Evolutionary conservation across 1,284 basidiomycete genomes (phyloP).

Genomic region (Fomitiporia mediterranea): DNA sequence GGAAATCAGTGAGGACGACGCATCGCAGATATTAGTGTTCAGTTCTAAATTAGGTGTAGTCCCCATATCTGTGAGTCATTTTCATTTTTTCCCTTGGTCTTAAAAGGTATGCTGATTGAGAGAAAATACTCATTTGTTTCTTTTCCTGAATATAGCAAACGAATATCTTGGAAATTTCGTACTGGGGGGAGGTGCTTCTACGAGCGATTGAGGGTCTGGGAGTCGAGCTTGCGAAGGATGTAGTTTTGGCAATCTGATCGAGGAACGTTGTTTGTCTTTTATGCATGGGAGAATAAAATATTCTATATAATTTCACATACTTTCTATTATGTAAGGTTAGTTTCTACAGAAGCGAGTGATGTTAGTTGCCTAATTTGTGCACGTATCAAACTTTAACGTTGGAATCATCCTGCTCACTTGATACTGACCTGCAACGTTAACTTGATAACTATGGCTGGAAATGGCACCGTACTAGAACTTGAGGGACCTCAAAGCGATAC

Average conservation of each 20-base stretch:
- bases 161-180: not conserved
- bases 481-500: too few relatives aligned
- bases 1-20: conserved; percentile 10
- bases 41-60: not conserved
- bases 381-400: too few relatives aligned
- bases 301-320: too few relatives aligned
- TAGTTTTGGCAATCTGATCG: not conserved
- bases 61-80: conserved; percentile 1
- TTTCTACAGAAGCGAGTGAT: too few relatives aligned
- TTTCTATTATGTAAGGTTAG: too few relatives aligned
- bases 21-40: conserved; percentile 1
- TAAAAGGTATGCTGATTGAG: not conserved
- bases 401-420: too few relatives aligned
- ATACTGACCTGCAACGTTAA: too few relatives aligned
- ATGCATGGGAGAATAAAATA: too few relatives aligned
- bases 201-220: conserved; percentile 33
- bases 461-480: too few relatives aligned
- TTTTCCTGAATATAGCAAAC: not conserved
- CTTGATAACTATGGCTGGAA: too few relatives aligned
- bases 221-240: conserved; percentile 27
- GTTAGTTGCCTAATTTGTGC: too few relatives aligned
- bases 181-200: not conserved
- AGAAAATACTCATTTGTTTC: not conserved
- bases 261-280: too few relatives aligned
- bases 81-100: not conserved